Conservation (phyloP, 2,329 filamentous ascomycete species). For the Fusarium praegraminearum region DNA sequence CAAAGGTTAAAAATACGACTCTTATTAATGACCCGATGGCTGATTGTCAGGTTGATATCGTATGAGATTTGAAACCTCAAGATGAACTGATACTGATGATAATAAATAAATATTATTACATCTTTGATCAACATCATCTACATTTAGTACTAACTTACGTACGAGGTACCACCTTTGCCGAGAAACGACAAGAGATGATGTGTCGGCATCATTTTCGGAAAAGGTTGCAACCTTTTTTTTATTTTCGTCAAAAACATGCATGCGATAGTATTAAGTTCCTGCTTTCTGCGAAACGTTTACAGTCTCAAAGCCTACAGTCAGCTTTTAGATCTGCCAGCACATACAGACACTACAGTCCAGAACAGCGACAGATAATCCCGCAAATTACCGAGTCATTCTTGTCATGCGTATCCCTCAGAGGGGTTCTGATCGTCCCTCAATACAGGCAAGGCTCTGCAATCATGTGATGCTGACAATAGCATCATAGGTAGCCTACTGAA, state of each 20-base stretch:
- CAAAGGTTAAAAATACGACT: constrained; percentile 20
- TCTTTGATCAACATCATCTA: neutral
- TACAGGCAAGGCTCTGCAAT: neutral
- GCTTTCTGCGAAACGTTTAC: neutral
- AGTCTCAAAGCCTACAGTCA: neutral
- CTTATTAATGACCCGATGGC: neutral
- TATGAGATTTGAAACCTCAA: neutral
- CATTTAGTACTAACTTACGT: neutral
- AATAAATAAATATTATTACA: neutral
- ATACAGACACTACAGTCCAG: neutral
- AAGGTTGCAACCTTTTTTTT: constrained; percentile 8
- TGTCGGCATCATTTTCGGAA: constrained; percentile 8
- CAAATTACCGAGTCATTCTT: constrained; percentile 12
- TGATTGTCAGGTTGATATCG: neutral
- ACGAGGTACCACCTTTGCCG: neutral
- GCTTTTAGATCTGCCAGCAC: neutral
- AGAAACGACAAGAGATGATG: neutral
- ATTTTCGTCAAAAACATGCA: neutral
- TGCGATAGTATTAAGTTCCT: neutral
- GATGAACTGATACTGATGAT: neutral
- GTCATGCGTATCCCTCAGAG: neutral
- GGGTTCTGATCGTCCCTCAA: constrained; percentile 2
- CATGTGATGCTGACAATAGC: neutral
- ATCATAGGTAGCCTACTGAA: too few relatives aligned
- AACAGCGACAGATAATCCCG: neutral